Evolutionary conservation across 106 monocot species (phyloP), one percentile per base, ranked within the genome.

Genomic region (Dactylorhiza incarnata): DNA sequence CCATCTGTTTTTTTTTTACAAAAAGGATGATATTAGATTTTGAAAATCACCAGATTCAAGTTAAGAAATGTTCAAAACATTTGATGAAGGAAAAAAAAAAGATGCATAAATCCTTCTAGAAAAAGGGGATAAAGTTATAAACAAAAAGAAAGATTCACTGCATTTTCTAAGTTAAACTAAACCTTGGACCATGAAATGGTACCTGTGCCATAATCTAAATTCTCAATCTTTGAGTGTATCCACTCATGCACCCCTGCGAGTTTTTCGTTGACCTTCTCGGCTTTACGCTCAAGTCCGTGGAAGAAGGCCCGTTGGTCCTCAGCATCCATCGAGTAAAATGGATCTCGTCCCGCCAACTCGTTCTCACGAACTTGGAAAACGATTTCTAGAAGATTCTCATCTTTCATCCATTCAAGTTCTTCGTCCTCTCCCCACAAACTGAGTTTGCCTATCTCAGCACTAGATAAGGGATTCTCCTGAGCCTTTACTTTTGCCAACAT

Each of bases 331-430:
- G 80, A 83, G 74, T 94, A 84, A 73, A 94, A 94, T 83, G 93
- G 93, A 65, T 90, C 90, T 16, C 75, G 61, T 19, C 93, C 93
- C 10, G 88, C 74, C 74, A 94, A 77, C 49, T 94, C 93, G 81
- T 94, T 94, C 24, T 90, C 90, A 20, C 84, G 80, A 7, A 94
- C 93, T 90, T 85, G 76, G 73, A 94, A 80, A 29, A 94, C 93
- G 85, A 90, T 94, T 44, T 90, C 84, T 44, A 78, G 73, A 77
- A 94, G 93, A 45, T 79, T 83, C 20, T 88, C 88, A 86, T 94
- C 88, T 71, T 83, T 86, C 93, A 90, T 94, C 90, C 93, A 94
- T 82, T 88, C 90, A 81, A 90, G 79, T 81, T 90, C 87, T 17
- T 86, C 90, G 75, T 86, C 77, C 46, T 73, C 77, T 50, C 45